Base-by-base conservation (phyloP, 805 yeast genomes). In the Wickerhamomyces sydowiorum region DNA sequence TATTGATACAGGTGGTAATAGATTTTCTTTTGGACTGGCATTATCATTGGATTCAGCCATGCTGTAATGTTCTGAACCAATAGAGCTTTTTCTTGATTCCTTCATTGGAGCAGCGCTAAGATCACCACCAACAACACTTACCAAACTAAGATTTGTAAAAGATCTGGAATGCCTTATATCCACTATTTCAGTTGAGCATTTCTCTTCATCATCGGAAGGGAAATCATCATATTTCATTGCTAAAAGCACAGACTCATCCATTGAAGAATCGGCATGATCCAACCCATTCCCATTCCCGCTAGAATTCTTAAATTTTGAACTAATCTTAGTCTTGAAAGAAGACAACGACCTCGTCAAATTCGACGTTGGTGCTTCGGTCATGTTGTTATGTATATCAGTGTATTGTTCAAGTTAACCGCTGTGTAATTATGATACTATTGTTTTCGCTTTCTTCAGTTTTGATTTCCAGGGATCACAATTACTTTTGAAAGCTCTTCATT, bases 211-310 rank as follows among this genome's bases (percentile, higher is more conserved):
- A 23, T 23, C 10, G 30, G 27, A n/a, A 10, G 24, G 19, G 4
- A 46, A 40, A 23, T 53, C 53, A 30, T 53, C 54, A 22, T 52
- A 53, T 44, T 47, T 52, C 56, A 53, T 52, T 2, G 52, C 46
- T 31, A 47, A 50, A 18, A 51, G 41, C 1, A 39, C 40, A 30
- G 44, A 46, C 8, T 46, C 44, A 2, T 48, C 51, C 10, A 47
- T 50, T 3, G 42, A 40, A 7, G 38, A 8, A 17, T 22, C 18
- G 21, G 12, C 7, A 23, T 15, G 7, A 15, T 35, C 7, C 15
- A 10, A 15, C 17, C 17, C 13, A 6, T 36, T 41, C 1, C 19
- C 20, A 14, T 13, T 33, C 5, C 15, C 21, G 12, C 19, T 35
- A 3, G 37, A 8, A 18, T 27, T 42, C 22, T 43, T 48, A 44